phyloP scores from a whole-genome alignment of 1,284 basidiomycete species.

The Trichosporon coremiiforme region DNA sequence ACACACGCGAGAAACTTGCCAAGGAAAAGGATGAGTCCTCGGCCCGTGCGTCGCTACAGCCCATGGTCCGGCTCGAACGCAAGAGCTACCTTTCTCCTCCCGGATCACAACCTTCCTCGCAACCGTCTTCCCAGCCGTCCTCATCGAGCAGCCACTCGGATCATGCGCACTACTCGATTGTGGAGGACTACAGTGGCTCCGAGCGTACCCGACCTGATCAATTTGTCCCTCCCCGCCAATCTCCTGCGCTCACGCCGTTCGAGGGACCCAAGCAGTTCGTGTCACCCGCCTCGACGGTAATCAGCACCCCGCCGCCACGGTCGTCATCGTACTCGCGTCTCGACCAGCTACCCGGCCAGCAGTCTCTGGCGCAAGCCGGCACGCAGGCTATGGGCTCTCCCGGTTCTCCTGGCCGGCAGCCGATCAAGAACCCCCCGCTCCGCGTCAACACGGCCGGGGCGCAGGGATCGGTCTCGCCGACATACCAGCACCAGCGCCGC shows the following conservation, averaged over 20 bases:
- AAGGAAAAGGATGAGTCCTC: slow-evolving; percentile 14
- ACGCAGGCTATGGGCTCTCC: not conserved
- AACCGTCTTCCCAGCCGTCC: not conserved
- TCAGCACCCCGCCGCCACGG: slow-evolving; percentile 6
- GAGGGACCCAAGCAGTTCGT: not conserved
- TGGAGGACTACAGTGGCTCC: slow-evolving; percentile 11
- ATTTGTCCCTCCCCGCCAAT: not conserved
- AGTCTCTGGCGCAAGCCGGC: not conserved
- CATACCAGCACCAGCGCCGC: not conserved
- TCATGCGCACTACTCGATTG: not conserved
- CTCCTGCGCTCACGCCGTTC: not conserved
- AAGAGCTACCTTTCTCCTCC: slow-evolving; percentile 5
- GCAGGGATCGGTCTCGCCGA: not conserved
- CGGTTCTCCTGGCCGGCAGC: not conserved
- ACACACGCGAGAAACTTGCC: slow-evolving; percentile 18
- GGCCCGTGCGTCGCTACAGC: slow-evolving; percentile 15
- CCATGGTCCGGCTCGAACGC: not conserved
- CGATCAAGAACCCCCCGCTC: slow-evolving; percentile 4
- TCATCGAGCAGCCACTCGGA: slow-evolving; percentile 12
- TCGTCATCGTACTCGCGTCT: not conserved
- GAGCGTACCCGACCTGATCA: slow-evolving; percentile 7
- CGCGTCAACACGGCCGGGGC: not conserved
- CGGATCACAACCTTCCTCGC: slow-evolving; percentile 4
- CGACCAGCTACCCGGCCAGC: not conserved
- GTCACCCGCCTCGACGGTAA: not conserved